Conservation (phyloP, 768 basidiomycete genomes). For the Hygrocybe punicea region DNA sequence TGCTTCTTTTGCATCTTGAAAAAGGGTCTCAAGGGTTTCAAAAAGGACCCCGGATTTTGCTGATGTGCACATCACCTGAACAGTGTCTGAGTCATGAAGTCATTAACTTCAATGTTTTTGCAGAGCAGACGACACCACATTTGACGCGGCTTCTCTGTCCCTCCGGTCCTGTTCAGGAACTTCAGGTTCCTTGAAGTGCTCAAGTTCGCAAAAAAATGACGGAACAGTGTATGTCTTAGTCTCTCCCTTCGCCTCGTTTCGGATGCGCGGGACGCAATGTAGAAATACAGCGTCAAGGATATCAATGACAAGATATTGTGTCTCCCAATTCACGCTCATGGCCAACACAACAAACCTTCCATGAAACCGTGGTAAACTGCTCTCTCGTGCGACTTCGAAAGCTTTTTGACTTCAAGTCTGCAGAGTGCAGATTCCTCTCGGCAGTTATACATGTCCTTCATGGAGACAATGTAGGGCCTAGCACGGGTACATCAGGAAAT, state of each 20-base stretch:
- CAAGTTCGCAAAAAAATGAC: background rate
- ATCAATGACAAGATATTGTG: constrained; percentile 88
- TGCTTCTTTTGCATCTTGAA: no score
- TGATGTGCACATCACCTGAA: background rate
- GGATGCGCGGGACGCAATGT: constrained; percentile 60
- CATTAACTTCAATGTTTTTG: constrained; percentile 2
- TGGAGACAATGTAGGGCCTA: constrained; percentile 68
- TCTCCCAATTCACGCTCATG: constrained; percentile 90
- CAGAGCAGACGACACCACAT: constrained; percentile 71
- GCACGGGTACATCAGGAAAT: no score
- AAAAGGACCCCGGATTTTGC: no score
- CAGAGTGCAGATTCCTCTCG: constrained; percentile 68
- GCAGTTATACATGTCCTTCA: constrained; percentile 66
- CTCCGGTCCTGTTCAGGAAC: constrained; percentile 40
- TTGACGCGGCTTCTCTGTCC: constrained; percentile 67
- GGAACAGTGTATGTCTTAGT: constrained; percentile 36
- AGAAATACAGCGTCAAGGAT: constrained; percentile 87
- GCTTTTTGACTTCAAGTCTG: no score
- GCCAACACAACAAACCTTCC: constrained; percentile 90
- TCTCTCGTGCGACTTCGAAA: constrained; percentile 5
- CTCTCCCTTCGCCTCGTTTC: constrained; percentile 72
- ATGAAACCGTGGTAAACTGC: constrained; percentile 81
- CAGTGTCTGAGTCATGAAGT: background rate
- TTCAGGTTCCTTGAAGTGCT: no score
- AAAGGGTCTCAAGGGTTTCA: no score